phyloP scores from a whole-genome alignment of 164 flowering plant species.

The Kalanchoe fedtschenkoi region DNA sequence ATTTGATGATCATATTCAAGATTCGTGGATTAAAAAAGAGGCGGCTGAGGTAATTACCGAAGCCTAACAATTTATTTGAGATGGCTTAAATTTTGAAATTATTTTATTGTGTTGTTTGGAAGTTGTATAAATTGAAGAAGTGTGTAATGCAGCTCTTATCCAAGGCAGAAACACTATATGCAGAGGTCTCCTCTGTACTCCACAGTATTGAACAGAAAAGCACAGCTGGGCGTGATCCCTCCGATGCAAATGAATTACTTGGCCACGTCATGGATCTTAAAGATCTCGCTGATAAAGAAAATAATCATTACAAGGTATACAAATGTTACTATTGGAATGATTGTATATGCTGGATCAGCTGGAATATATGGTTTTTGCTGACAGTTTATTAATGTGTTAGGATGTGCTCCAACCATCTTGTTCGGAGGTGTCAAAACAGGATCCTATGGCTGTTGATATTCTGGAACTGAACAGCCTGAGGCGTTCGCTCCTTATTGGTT shows the following conservation, averaged over 20 bases:
- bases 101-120: neutral
- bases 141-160: constrained; percentile 37
- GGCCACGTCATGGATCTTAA: constrained; percentile 51
- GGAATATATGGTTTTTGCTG: neutral
- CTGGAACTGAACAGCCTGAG: constrained; percentile 65
- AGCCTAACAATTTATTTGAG: too few species aligned
- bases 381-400: constrained; percentile 22
- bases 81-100: too few species aligned
- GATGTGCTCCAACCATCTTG: constrained; percentile 31
- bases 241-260: constrained; percentile 31
- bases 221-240: constrained; percentile 21
- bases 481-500: constrained; percentile 55
- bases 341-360: neutral
- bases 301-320: constrained; percentile 58
- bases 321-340: neutral
- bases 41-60: constrained; percentile 57
- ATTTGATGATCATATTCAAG: constrained; percentile 38
- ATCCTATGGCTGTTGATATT: constrained; percentile 32
- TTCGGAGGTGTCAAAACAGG: constrained; percentile 19
- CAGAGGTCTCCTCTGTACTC: constrained; percentile 53
- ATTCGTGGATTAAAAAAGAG: constrained; percentile 52
- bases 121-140: neutral
- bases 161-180: constrained; percentile 53
- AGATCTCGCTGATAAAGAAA: constrained; percentile 47
- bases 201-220: constrained; percentile 40